These are phyloP conservation scores for Neoboletus magnificus DNA, from an alignment of 768 basidiomycete genomes.

Conservation along the genomic window DNA sequence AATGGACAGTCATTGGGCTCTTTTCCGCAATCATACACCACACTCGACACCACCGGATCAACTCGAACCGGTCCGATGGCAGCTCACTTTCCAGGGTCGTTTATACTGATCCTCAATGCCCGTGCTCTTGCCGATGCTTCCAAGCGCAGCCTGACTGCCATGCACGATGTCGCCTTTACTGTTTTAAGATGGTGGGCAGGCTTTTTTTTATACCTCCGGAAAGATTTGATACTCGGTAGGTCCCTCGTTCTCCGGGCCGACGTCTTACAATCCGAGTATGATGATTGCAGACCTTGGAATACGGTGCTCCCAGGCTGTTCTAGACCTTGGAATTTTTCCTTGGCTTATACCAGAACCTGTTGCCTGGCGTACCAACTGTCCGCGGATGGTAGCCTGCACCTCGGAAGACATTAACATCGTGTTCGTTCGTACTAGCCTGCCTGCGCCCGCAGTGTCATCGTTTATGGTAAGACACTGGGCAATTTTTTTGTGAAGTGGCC, in stretches of 20 bases:
- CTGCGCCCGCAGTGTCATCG: neutral
- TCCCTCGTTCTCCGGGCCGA: neutral
- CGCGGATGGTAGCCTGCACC: slow-evolving; percentile 1
- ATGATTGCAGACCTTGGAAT: neutral
- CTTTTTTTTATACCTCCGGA: neutral
- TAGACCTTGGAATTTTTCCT: slow-evolving; percentile 6
- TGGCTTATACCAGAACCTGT: slow-evolving; percentile 3
- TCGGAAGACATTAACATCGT: neutral
- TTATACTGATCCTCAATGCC: slow-evolving; percentile 5
- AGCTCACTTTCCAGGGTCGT: neutral
- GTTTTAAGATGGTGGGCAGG: neutral
- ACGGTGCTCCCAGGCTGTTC: neutral
- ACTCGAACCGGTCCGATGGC: neutral
- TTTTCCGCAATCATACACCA: neutral
- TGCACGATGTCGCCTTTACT: slow-evolving; percentile 1
- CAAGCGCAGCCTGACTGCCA: neutral
- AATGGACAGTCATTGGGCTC: neutral
- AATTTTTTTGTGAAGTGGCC: neutral
- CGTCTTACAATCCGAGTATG: slow-evolving; percentile 2
- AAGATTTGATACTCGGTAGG: neutral
- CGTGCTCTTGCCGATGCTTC: neutral
- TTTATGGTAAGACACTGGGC: neutral
- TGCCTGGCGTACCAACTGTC: neutral
- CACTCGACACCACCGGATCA: neutral
- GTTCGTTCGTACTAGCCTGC: neutral